Percentiles rank a stretch among this genome's conserved stretches.
These are phyloP conservation scores for Pseudisothecium myosuroides DNA, from an alignment of 225 moss, liverwort and hornwort species.

Conservation along the genomic window DNA sequence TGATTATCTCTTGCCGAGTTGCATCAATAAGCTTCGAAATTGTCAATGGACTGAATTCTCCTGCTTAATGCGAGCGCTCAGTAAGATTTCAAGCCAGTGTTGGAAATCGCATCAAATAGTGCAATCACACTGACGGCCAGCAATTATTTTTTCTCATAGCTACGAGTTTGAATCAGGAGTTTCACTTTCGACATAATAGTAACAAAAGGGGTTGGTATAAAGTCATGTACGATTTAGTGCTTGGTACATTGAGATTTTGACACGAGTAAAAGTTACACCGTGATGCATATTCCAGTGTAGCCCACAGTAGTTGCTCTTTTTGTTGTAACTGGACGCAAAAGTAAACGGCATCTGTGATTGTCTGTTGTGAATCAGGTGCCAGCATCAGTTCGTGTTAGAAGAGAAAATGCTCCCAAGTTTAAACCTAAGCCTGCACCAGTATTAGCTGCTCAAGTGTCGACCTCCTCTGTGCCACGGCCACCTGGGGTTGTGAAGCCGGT, in stretches of 20 bases:
- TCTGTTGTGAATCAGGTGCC: constrained; percentile 56
- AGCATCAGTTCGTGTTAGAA: constrained; percentile 91
- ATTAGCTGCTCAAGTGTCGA: constrained; percentile 9
- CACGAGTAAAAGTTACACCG: background rate
- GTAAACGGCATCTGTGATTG: background rate
- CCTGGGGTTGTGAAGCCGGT: constrained; percentile 49
- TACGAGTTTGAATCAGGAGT: background rate
- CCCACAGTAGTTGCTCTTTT: background rate
- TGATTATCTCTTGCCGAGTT: background rate
- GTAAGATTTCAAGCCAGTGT: background rate
- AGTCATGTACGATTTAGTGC: background rate
- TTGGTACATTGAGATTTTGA: background rate
- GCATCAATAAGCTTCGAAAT: background rate
- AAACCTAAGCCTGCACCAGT: constrained; percentile 59
- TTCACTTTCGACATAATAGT: background rate
- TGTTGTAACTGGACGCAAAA: background rate
- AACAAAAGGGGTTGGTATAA: too few species aligned
- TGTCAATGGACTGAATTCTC: background rate
- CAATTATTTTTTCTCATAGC: background rate
- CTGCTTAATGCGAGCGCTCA: background rate
- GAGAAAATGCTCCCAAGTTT: constrained; percentile 66
- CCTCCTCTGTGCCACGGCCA: constrained; percentile 2
- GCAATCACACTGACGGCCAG: background rate
- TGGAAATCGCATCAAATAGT: background rate
- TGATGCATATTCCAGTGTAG: background rate